Evolutionary conservation across 2,329 filamentous ascomycete species (phyloP), one percentile per base, ranked within the genome.

Genomic region (Hypoxylon rubiginosum): DNA sequence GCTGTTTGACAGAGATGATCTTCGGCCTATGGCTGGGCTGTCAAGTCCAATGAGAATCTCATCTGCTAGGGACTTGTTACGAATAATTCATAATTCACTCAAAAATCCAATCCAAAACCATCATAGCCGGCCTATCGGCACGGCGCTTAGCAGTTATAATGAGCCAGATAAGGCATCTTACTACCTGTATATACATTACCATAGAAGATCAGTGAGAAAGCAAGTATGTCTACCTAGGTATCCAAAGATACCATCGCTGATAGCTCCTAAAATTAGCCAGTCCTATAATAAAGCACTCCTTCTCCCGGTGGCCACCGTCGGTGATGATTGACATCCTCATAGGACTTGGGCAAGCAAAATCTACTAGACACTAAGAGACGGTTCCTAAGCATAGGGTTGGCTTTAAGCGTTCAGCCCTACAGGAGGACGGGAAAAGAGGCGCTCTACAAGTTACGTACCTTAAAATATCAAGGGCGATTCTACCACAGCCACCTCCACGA

Each of bases 401-500:
- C 24, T 30, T n/a, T 19, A 52, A 28, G 24, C 54, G 32, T 49
- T 73, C 71, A 73, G 72, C 72, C 72, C 67, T 74, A 74, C 9
- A 10, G 17, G 19, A 21, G n/a, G 17, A 43, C 39, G 19, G 17
- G 10, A 43, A 21, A 41, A 7, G 39, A 21, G 17, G 39, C 39
- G 39, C 39, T 11, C 39, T 21, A 9, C 34, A 39, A 39, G 32
- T 15, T 34, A 34, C 2, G 10, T 34, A 32, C 30, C 10, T 32
- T 32, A 7, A 13, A 15, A 5, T n/a, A 39, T n/a, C 13, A 39
- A 13, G 34, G 34, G 21, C 39, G 9, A 43, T 4, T 19, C n/a
- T 43, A 43, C 17, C 39, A 71, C 64, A 74, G 71, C 72, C 68
- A 74, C 69, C 66, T 71, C 64, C 63, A 73, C 57, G 56, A 50